Evolutionary conservation across 495 filamentous ascomycete genomes (phyloP).

Genomic region (Corynascus novoguineensis): DNA sequence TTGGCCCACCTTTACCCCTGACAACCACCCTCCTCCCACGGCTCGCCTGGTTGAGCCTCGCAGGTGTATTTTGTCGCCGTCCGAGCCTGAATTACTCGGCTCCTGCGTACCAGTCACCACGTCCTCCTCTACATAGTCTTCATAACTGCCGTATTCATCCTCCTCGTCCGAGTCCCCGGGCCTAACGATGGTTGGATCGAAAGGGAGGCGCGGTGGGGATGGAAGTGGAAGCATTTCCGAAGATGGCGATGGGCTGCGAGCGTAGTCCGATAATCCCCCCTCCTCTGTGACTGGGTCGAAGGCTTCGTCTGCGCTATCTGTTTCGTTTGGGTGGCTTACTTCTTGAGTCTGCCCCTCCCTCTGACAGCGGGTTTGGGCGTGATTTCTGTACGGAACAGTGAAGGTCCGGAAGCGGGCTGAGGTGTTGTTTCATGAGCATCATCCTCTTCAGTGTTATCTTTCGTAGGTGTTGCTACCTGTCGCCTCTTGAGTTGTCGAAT

Average conservation of each 20-base stretch:
- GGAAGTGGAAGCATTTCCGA: conserved; percentile 2
- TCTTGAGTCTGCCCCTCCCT: conserved; percentile 6
- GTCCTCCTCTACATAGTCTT: neutral
- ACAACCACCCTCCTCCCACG: neutral
- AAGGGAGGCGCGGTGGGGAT: conserved; percentile 8
- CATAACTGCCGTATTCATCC: conserved; percentile 10
- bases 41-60: conserved; percentile 9
- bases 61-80: conserved; percentile 33
- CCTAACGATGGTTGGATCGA: conserved; percentile 29
- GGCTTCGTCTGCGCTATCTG: conserved; percentile 26
- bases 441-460: conserved; percentile 1
- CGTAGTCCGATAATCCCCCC: conserved; percentile 14
- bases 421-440: no score
- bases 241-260: conserved; percentile 8
- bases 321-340: conserved; percentile 12
- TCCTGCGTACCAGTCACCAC: conserved; percentile 5
- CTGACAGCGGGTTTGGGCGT: neutral
- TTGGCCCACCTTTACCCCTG: neutral
- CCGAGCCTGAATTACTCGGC: conserved; percentile 19
- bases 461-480: conserved; percentile 13
- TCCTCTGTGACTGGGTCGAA: conserved; percentile 30
- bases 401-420: neutral
- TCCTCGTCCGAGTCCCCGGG: conserved; percentile 23
- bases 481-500: conserved; percentile 17
- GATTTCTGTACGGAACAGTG: neutral